phyloP scores from a whole-genome alignment of 2,329 filamentous ascomycete genomes.

The Triangularia setosa region DNA sequence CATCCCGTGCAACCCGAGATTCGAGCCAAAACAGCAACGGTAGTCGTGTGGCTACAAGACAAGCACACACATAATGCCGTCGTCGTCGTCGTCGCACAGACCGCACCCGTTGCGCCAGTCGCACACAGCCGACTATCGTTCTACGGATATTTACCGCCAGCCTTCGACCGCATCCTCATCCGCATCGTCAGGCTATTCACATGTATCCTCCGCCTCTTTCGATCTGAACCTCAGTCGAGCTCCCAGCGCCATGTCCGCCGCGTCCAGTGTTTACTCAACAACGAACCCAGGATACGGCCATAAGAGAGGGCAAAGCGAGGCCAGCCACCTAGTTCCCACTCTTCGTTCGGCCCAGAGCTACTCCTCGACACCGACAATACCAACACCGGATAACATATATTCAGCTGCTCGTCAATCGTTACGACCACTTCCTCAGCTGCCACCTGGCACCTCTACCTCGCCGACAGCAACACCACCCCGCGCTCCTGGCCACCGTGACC shows the following conservation, averaged over 20 bases:
- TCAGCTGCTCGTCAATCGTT: constrained; percentile 71
- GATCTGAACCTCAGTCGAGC: constrained; percentile 50
- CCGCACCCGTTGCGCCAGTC: constrained; percentile 56
- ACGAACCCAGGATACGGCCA: constrained; percentile 45
- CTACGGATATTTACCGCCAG: constrained; percentile 50
- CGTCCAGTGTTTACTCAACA: constrained; percentile 56
- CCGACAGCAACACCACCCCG: constrained; percentile 25
- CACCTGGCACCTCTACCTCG: constrained; percentile 31
- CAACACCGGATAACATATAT: constrained; percentile 60
- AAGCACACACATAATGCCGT: constrained; percentile 26
- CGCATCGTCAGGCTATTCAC: constrained; percentile 66
- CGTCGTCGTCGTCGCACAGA: constrained; percentile 48
- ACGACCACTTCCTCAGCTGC: constrained; percentile 67
- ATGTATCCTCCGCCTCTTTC: constrained; percentile 44
- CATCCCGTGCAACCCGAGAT: constrained; percentile 21
- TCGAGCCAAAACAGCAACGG: constrained; percentile 26
- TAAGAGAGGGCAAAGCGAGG: constrained; percentile 74
- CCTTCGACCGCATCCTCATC: constrained; percentile 68
- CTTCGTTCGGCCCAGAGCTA: constrained; percentile 40
- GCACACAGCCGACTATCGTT: constrained; percentile 44
- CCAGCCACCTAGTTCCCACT: constrained; percentile 47
- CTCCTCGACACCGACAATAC: constrained; percentile 40
- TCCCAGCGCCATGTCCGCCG: constrained; percentile 65
- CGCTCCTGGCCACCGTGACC: constrained; percentile 46
- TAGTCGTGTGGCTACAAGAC: constrained; percentile 12